Evolutionary conservation across 345 rosid genomes (phyloP), one percentile per base, ranked within the genome.

Genomic region (Eucalyptus erythrocorys): DNA sequence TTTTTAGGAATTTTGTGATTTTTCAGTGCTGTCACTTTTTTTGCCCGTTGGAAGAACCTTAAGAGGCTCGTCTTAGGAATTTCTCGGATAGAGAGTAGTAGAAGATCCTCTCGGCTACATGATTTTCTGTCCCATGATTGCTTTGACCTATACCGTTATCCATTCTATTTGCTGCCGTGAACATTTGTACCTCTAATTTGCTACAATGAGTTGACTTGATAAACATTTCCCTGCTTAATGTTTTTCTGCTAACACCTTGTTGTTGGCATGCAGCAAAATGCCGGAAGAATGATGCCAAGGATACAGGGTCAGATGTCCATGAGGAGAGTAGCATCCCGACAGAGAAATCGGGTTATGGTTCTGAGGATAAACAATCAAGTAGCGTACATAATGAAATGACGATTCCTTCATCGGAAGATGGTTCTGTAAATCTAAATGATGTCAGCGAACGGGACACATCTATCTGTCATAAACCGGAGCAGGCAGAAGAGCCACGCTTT

Each of bases 261-360:
- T 59, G 66, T 43, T 86, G 57, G 64, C 87, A 13, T 9, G 89
- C 95, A 96, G 98, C 94, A 2, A 97, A 97, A 93, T 88, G 43
- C 51, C 89, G 87, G 61, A 94, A 53, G 87, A 86, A 89, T n/a
- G 88, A 90, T 89, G 88, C 92, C 88, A 48, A 88, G 50, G 89
- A 80, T 91, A 48, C 86, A 42, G 32, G 53, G 17, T 87, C 94
- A 57, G 90, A 57, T 89, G 90, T 81, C 88, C 90, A 47, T 79
- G 93, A 91, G 87, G 85, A 88, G 49, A 89, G 88, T 43, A 87
- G 90, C 89, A 88, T 59, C 90, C 91, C 87, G 84, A 85, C 87
- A 32, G 89, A 86, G 53, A 89, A 89, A 51, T 79, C 16, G 7
- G 85, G 57, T 90, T 59, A 27, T 85, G 92, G 45, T 90, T 89